A percentile compares a stretch with the other conserved stretches of the same genome.
Conservation (phyloP, 208 protist species). For the Wallacemonas collosoma region DNA sequence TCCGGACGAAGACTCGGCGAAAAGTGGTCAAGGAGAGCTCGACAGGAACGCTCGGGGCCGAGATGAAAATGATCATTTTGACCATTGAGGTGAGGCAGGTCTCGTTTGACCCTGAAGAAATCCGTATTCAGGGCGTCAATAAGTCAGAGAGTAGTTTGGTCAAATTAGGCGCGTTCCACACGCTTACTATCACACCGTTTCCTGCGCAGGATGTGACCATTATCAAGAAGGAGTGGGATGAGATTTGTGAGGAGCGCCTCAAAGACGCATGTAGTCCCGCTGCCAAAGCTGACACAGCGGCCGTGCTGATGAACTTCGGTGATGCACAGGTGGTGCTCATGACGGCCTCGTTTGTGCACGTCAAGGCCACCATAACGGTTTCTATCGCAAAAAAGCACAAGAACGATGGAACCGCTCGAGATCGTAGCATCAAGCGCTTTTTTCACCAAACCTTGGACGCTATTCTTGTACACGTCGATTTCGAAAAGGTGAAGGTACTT, state of each 20-base stretch:
- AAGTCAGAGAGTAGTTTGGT: conserved; percentile 87
- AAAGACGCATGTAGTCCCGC: conserved; percentile 78
- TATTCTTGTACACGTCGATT: conserved; percentile 90
- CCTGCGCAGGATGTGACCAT: conserved; percentile 90
- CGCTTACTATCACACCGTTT: conserved; percentile 90
- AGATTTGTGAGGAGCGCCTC: conserved; percentile 51
- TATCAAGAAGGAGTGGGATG: conserved; percentile 93
- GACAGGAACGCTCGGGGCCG: conserved; percentile 40
- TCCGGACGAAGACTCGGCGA: conserved; percentile 74
- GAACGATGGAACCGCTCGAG: conserved; percentile 73
- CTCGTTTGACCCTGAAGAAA: conserved; percentile 75
- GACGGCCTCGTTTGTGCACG: conserved; percentile 91
- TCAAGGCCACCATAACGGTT: conserved; percentile 89
- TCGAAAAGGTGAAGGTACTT: conserved; percentile 94
- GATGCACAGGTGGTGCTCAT: conserved; percentile 93
- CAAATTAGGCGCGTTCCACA: conserved; percentile 93
- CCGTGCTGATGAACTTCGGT: conserved; percentile 96
- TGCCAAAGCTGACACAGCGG: conserved; percentile 87
- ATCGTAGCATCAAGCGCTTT: conserved; percentile 93
- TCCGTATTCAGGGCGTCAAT: conserved; percentile 89
- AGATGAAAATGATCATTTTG: conserved; percentile 66
- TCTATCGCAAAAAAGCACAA: conserved; percentile 88
- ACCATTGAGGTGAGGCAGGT: conserved; percentile 59
- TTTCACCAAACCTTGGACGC: conserved; percentile 92
- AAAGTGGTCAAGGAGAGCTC: conserved; percentile 74